phyloP scores from a whole-genome alignment of 176 grass and related monocot genomes.

The Phoenix dactylifera region DNA sequence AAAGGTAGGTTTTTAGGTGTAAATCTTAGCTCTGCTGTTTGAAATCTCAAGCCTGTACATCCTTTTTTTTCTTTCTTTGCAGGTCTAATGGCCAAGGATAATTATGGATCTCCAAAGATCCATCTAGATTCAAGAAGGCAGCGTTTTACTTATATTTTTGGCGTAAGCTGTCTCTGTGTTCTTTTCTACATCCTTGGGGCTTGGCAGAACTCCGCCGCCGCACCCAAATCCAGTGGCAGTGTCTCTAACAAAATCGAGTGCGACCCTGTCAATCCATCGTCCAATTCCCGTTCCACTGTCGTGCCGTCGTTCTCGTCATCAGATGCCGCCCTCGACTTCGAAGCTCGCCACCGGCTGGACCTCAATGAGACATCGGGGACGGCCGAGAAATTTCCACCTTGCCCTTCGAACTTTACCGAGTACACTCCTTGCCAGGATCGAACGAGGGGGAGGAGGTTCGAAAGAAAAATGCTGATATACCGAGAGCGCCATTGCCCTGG shows the following conservation, averaged over 20 bases:
- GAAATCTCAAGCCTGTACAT: background rate
- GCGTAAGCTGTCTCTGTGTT: constrained; percentile 54
- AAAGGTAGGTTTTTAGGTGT: no score
- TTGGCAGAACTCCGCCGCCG: constrained; percentile 62
- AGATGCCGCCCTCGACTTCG: constrained; percentile 41
- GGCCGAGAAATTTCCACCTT: constrained; percentile 39
- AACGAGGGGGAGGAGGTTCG: constrained; percentile 52
- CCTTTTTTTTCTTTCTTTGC: background rate
- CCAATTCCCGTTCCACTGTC: constrained; percentile 7
- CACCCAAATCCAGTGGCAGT: constrained; percentile 23
- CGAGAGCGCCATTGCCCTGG: constrained; percentile 80
- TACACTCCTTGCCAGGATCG: constrained; percentile 88
- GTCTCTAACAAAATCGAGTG: constrained; percentile 24
- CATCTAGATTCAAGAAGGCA: constrained; percentile 71
- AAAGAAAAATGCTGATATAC: constrained; percentile 62
- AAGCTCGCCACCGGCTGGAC: constrained; percentile 59
- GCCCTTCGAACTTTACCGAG: constrained; percentile 71
- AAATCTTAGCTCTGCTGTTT: no score
- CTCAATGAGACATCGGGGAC: constrained; percentile 12
- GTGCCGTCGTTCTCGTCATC: constrained; percentile 29
- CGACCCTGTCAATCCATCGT: constrained; percentile 16
- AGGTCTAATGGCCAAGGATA: constrained; percentile 84
- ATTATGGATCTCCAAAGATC: constrained; percentile 59
- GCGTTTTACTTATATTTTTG: constrained; percentile 61
- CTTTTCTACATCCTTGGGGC: constrained; percentile 81